These are phyloP conservation scores for Aschersonia sp. DNA, from an alignment of 2,329 filamentous ascomycete species.

Conservation along the genomic window DNA sequence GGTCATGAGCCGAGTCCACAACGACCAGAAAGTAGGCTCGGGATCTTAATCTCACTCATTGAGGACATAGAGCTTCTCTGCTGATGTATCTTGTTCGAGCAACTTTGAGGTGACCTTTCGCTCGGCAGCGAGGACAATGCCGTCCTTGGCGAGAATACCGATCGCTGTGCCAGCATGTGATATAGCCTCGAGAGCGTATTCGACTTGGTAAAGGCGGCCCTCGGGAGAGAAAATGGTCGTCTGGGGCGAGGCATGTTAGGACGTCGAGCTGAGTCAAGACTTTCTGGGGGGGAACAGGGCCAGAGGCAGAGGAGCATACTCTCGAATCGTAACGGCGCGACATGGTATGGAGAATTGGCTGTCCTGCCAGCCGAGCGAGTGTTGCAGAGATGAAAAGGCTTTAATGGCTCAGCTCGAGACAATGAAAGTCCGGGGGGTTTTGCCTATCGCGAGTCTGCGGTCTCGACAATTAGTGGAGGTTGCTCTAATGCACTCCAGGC, in stretches of 20 bases:
- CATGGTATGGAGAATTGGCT: slow-evolving; percentile 36
- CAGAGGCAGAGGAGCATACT: slow-evolving; percentile 39
- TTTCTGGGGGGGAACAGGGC: neutral
- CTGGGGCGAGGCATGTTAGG: slow-evolving; percentile 26
- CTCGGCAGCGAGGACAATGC: slow-evolving; percentile 94
- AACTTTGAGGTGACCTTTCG: slow-evolving; percentile 99
- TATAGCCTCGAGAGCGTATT: slow-evolving; percentile 98
- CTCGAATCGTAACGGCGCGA: slow-evolving; percentile 95
- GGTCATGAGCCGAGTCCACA: neutral
- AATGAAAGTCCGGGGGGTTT: no score
- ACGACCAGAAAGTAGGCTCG: neutral
- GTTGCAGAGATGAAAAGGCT: no score
- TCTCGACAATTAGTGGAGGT: no score
- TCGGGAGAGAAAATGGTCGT: slow-evolving; percentile 99
- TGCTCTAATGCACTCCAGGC: slow-evolving; percentile 2
- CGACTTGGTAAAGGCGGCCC: slow-evolving; percentile 95
- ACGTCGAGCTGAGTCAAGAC: neutral
- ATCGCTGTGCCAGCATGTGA: slow-evolving; percentile 95
- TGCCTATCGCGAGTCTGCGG: no score
- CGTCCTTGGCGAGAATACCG: slow-evolving; percentile 93
- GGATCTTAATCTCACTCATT: slow-evolving; percentile 59
- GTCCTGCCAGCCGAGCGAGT: no score
- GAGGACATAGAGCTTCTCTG: slow-evolving; percentile 98
- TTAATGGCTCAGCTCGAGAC: no score
- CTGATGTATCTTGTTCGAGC: slow-evolving; percentile 96